Evolutionary conservation across 139 green algal genomes (phyloP), one percentile per base, ranked within the genome.

Genomic region (Dunaliella sp.): DNA sequence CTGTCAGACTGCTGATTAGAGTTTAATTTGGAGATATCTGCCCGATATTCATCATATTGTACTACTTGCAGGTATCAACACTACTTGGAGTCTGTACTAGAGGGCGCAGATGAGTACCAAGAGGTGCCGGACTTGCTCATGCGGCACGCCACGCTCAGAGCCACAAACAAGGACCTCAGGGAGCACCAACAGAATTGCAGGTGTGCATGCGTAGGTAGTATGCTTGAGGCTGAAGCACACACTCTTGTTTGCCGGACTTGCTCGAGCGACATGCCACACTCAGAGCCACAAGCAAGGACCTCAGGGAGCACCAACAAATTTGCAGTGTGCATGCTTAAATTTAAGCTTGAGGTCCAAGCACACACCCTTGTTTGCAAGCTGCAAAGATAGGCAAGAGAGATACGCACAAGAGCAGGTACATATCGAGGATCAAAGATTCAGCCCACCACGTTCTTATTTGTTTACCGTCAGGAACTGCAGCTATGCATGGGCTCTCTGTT

Each of bases 61-160:
- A n/a, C n/a, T n/a, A n/a, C n/a, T n/a, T n/a, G n/a, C 88, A 96
- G 94, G 83, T 97, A 96, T 84, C 93, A 98, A 83, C 90, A 93
- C 75, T 98, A 95, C 87, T 83, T 98, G 65, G 94, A 98, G 89
- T 87, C 83, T 24, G 96, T 98, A 33, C 89, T 98, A 28, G 95
- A 98, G 85, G 91, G 90, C 28, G 92, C 92, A 3, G 94, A 97
- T 72, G 93, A 96, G 83, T 98, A 97, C 89, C 94, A 97, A 38
- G 96, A 98, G 80, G 92, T 98, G 36, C 84, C 88, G 28, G 96
- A 98, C 84, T 87, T 98, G 76, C 90, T 98, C 58, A 83, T 92
- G 74, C 89, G 96, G 0, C 90, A 98, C 85, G 94, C 93, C 58
- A 98, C 95, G 0, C 92, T 98, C 74, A 84, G 92, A 36, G 92